Base-by-base conservation (phyloP, 306 rosid genomes). In the Dalbergia cultrata region DNA sequence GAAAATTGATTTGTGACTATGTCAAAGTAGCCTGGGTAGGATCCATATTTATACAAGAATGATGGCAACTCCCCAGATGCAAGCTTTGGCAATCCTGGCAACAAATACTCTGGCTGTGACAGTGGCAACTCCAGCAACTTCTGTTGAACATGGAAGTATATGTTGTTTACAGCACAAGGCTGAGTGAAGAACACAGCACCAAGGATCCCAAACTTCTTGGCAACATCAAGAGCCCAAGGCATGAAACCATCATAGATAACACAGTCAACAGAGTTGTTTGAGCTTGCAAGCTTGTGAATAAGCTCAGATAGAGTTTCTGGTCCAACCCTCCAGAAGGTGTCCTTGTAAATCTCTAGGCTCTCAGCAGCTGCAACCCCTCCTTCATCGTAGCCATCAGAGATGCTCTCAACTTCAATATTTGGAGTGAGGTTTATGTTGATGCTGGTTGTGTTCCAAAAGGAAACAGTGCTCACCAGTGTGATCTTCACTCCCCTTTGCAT, bases 201-300 rank as follows among this genome's bases (percentile, higher is more conserved):
- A 59, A 70, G 73, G 0, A 85, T 3, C 13, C 82, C 91, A 57
- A 82, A 61, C 4, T 45, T 7, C 44, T 82, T 82, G 31, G 87
- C 89, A 35, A 88, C 87, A 14, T 88, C 88, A 12, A 85, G 89
- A 8, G 61, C 82, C 91, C 91, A 88, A 61, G 84, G 66, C 57
- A 85, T 0, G 74, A 80, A 77, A 10, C 81, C 37, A 82, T 83
- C 89, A 63, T 88, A 88, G 16, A 88, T 76, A 34, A 85, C 65
- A 49, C 85, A 76, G 35, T 86, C 78, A 4, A 69, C 76, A n/a
- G n/a, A 78, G 76, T 50, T 4, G 17, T 57, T 62, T 17, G 72
- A 64, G 2, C 49, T 13, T 0, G 37, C 33, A 35, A 87, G 90
- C 79, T 56, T 82, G 0, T 33, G 52, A 1, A 87, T 13, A 0